Percentiles rank a stretch among this genome's conserved stretches.
Conservation (phyloP, 345 rosid species). For the Kandelia obovata region DNA sequence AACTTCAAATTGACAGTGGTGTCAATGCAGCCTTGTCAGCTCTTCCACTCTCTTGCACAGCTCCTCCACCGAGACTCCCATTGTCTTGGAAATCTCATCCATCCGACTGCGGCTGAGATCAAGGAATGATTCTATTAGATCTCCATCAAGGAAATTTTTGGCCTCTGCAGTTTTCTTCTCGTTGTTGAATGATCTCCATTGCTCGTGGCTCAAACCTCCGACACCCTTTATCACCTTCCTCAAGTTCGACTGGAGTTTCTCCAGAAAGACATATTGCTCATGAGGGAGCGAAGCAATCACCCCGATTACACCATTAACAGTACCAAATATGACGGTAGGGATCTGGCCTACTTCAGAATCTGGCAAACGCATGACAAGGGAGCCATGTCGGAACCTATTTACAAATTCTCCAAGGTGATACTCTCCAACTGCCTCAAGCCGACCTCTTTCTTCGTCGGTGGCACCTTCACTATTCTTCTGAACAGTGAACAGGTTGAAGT, state of each 20-base stretch:
- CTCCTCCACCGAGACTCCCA: slow-evolving; percentile 74
- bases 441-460: slow-evolving; percentile 78
- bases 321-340: slow-evolving; percentile 80
- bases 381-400: slow-evolving; percentile 87
- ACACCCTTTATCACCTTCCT: slow-evolving; percentile 89
- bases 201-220: slow-evolving; percentile 91
- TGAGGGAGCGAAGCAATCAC: slow-evolving; percentile 88
- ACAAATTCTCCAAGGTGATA: slow-evolving; percentile 92
- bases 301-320: slow-evolving; percentile 84
- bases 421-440: slow-evolving; percentile 86
- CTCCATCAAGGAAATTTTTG: slow-evolving; percentile 76
- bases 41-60: slow-evolving; percentile 87
- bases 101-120: slow-evolving; percentile 65
- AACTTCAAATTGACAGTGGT: not conserved
- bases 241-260: slow-evolving; percentile 72
- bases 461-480: slow-evolving; percentile 87
- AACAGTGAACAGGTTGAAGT: slow-evolving; percentile 74
- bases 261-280: slow-evolving; percentile 66
- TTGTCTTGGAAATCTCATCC: slow-evolving; percentile 72
- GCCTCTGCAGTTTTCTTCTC: slow-evolving; percentile 86
- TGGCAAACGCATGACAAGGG: slow-evolving; percentile 86
- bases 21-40: slow-evolving; percentile 78
- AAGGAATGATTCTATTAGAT: slow-evolving; percentile 74
- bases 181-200: slow-evolving; percentile 88
- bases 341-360: slow-evolving; percentile 89